Base-by-base conservation (phyloP, 176 grass and related monocot genomes). In the Calamus simplicifolius region DNA sequence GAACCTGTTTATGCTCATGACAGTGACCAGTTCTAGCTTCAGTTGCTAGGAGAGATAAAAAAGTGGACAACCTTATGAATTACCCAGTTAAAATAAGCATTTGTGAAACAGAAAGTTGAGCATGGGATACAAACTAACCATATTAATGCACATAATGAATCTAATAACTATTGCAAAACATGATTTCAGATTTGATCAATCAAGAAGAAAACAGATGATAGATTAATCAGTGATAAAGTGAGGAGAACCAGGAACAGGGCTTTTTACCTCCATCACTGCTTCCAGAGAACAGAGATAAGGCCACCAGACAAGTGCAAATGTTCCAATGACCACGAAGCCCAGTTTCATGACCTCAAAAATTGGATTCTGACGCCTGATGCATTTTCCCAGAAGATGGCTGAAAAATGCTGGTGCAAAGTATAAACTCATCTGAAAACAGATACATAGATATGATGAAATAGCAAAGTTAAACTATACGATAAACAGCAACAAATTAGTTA, bases 361-460 rank as follows among this genome's bases (percentile, higher is more conserved):
- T 31, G 92, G 74, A 80, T 82, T 72, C 28, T 85, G 80, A 13
- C 62, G 77, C 61, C 74, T 85, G 49, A 97, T 30, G 73, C 87
- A 88, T 82, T 88, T 97, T 6, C 92, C 92, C 4, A 91, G 59
- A 75, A 97, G 87, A 78, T 91, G 83, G 58, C 87, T 68, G 10
- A 97, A 91, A 79, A 97, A 91, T 61, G 87, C 87, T 15, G 92
- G 87, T 59, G 92, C 92, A 63, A 85, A 97, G 57, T 97, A 97
- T 78, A 97, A 58, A 75, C 81, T 91, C 92, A 91, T 97, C 87
- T 97, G 86, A 63, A 63, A 73, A 10, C 3, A 25, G 78, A 56
- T 72, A 31, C 5, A 57, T 50, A 59, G 5, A 53, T 52, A 43
- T 66, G 28, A 23, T 70, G 8, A 43, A 43, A 43, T 43, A 13